phyloP scores from a whole-genome alignment of 352 stramenopile genomes.

The Lagenidium giganteum region DNA sequence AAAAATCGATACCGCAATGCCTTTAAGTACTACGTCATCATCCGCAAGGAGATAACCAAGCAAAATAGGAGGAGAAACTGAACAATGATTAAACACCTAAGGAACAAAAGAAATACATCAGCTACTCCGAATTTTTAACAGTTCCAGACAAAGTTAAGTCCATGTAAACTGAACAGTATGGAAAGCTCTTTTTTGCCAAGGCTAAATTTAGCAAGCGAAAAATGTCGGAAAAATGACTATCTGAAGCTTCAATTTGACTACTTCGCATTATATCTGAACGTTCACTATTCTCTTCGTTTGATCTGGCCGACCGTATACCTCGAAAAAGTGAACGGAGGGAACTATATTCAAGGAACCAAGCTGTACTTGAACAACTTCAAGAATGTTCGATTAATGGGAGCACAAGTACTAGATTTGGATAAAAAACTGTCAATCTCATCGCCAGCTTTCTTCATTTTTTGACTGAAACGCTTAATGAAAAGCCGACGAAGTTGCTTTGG shows the following conservation, averaged over 20 bases:
- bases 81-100: slow-evolving; percentile 16
- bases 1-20: slow-evolving; percentile 10
- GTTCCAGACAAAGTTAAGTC: slow-evolving; percentile 6
- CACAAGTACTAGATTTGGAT: slow-evolving; percentile 9
- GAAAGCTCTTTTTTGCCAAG: slow-evolving; percentile 10
- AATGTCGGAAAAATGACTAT: slow-evolving; percentile 7
- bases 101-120: slow-evolving; percentile 13
- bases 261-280: slow-evolving; percentile 12
- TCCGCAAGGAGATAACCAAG: slow-evolving; percentile 17
- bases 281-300: slow-evolving; percentile 15
- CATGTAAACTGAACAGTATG: slow-evolving; percentile 6
- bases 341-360: slow-evolving; percentile 11
- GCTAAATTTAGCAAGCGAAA: slow-evolving; percentile 4
- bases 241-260: slow-evolving; percentile 17
- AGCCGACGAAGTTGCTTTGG: slow-evolving; percentile 7
- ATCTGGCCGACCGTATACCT: slow-evolving; percentile 10
- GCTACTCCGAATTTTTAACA: slow-evolving; percentile 13
- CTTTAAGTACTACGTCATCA: slow-evolving; percentile 14
- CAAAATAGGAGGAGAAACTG: slow-evolving; percentile 15
- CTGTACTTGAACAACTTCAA: slow-evolving; percentile 15
- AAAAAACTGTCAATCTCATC: slow-evolving; percentile 8
- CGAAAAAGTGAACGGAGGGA: not conserved
- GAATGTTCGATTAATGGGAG: slow-evolving; percentile 15
- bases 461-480: slow-evolving; percentile 10
- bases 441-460: slow-evolving; percentile 8